A percentile compares a stretch with the other conserved stretches of the same genome.
Conservation (phyloP, 805 yeast species). For the Cyberlindnera saturnus region DNA sequence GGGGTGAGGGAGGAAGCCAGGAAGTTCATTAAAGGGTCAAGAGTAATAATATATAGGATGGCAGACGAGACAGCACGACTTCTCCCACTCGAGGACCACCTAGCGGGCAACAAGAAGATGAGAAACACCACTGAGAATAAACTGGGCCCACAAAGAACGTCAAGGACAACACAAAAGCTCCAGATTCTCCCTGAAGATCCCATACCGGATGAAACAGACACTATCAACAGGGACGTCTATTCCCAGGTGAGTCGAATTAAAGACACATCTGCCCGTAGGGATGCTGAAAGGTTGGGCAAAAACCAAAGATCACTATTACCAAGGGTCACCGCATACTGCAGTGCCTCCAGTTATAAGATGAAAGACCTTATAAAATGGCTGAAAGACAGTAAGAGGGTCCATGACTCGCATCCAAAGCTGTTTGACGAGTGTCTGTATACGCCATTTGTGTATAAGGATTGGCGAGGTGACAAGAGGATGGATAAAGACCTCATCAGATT, state of each 20-base stretch:
- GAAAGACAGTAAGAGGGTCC: conserved; percentile 64
- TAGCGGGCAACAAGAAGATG: background rate
- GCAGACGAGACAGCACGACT: conserved; percentile 4
- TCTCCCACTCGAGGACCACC: conserved; percentile 1
- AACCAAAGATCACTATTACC: conserved; percentile 71
- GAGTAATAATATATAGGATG: background rate
- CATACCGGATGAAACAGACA: conserved; percentile 20
- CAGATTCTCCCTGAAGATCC: conserved; percentile 64
- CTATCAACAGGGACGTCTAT: conserved; percentile 47
- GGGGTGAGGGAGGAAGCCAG: no score
- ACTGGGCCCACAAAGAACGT: conserved; percentile 68
- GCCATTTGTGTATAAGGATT: conserved; percentile 75
- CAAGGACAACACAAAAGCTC: conserved; percentile 68
- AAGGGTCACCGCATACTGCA: conserved; percentile 92
- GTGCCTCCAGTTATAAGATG: conserved; percentile 90
- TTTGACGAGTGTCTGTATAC: conserved; percentile 95
- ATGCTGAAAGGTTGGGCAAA: conserved; percentile 90
- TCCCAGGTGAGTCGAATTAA: conserved; percentile 81
- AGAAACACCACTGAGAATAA: conserved; percentile 25
- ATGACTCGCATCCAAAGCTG: conserved; percentile 76
- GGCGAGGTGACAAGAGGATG: conserved; percentile 52
- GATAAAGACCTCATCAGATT: conserved; percentile 53
- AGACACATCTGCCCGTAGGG: conserved; percentile 84
- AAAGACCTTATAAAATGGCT: conserved; percentile 81
- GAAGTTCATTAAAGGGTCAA: no score